Evolutionary conservation across 2,329 filamentous ascomycete genomes (phyloP).

Genomic region (Nectriaceae sp.): DNA sequence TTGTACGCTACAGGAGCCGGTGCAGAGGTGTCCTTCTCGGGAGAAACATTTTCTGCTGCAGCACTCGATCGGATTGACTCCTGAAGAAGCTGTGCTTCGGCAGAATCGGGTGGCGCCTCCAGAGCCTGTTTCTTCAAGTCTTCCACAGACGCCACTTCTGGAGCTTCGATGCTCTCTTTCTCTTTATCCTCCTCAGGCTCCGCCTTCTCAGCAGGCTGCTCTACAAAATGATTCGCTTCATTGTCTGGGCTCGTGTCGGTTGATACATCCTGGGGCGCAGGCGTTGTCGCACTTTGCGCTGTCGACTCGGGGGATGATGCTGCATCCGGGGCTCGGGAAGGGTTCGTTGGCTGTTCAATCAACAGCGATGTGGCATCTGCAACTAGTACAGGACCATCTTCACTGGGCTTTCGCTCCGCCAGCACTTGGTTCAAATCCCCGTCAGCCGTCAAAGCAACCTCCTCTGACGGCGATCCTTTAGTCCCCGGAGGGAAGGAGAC

Average conservation of each 20-base stretch:
- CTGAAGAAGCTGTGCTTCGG: conserved; percentile 48
- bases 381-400: conserved; percentile 1
- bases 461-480: conserved; percentile 27
- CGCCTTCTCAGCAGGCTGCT: conserved; percentile 48
- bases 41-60: conserved; percentile 17
- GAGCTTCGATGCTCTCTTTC: conserved; percentile 15
- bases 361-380: conserved; percentile 20
- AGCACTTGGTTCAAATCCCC: neutral
- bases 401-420: conserved; percentile 7
- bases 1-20: conserved; percentile 8
- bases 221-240: conserved; percentile 59
- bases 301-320: conserved; percentile 65
- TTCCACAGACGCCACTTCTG: conserved; percentile 12
- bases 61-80: conserved; percentile 40
- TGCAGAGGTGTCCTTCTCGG: conserved; percentile 4
- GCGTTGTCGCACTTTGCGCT: conserved; percentile 72
- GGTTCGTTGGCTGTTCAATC: conserved; percentile 39
- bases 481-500: conserved; percentile 36
- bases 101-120: conserved; percentile 28
- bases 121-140: conserved; percentile 24
- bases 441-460: conserved; percentile 4
- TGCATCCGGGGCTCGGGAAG: conserved; percentile 42
- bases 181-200: conserved; percentile 42
- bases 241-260: conserved; percentile 75
- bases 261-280: conserved; percentile 66